Evolutionary conservation across 2,329 filamentous ascomycete species (phyloP).

Genomic region (Ophiocordyceps camponoti-floridani): DNA sequence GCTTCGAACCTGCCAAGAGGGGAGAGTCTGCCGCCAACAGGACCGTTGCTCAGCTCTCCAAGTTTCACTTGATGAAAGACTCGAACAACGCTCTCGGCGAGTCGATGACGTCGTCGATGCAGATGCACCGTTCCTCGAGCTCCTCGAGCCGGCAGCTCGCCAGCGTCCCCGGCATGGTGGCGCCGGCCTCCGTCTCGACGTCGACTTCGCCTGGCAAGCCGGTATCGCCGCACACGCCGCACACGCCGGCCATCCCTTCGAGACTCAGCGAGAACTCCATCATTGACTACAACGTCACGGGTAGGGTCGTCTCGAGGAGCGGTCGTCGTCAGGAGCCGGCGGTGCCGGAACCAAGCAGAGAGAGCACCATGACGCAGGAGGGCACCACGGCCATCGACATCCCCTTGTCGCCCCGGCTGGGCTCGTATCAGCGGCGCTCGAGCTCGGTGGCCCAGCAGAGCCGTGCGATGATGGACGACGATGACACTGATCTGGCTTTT

Average conservation of each 20-base stretch:
- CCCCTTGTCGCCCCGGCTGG: conserved; percentile 48
- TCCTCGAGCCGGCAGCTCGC: conserved; percentile 46
- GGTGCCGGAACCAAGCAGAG: conserved; percentile 14
- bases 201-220: conserved; percentile 84
- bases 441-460: conserved; percentile 52
- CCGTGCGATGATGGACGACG: conserved; percentile 33
- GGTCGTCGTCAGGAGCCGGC: conserved; percentile 9
- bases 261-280: conserved; percentile 85
- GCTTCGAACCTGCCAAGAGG: conserved; percentile 51
- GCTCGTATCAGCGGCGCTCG: conserved; percentile 39
- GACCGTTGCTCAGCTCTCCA: conserved; percentile 63
- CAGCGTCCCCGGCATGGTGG: conserved; percentile 46
- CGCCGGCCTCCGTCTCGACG: conserved; percentile 61
- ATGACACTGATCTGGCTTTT: conserved; percentile 41
- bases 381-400: conserved; percentile 55
- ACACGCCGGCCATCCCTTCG: conserved; percentile 85
- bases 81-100: conserved; percentile 80
- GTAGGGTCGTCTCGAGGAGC: conserved; percentile 13
- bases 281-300: conserved; percentile 15
- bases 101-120: conserved; percentile 78
- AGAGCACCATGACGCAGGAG: conserved; percentile 24
- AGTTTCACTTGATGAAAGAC: conserved; percentile 78
- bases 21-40: conserved; percentile 54
- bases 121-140: conserved; percentile 66
- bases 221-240: conserved; percentile 75